Evolutionary conservation across 2,329 filamentous ascomycete species (phyloP).

Genomic region (Verticillium nubilum): DNA sequence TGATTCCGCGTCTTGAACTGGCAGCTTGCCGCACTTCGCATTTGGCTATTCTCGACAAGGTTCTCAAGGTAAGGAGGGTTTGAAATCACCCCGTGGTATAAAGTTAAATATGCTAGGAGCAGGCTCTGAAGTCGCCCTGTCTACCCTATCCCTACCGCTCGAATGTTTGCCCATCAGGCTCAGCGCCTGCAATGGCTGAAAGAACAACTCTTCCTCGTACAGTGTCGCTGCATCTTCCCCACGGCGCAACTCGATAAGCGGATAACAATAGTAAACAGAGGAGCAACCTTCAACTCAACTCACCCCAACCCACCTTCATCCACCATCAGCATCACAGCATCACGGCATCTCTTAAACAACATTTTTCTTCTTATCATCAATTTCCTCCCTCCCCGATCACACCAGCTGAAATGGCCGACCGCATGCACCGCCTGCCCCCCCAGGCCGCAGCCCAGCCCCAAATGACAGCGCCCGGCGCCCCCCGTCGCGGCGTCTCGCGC

Average conservation of each 20-base stretch:
- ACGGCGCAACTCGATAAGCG: constrained; percentile 5
- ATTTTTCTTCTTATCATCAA: background rate
- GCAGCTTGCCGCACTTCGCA: too few relatives aligned
- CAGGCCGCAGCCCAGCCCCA: background rate
- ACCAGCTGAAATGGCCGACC: background rate
- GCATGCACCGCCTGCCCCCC: background rate
- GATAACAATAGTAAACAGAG: constrained; percentile 10
- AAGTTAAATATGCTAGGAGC: too few relatives aligned
- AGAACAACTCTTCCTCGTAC: background rate
- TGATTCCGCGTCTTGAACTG: too few relatives aligned
- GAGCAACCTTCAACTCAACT: background rate
- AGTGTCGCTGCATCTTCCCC: background rate
- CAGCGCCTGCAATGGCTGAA: background rate
- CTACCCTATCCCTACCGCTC: too few relatives aligned
- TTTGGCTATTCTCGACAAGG: too few relatives aligned
- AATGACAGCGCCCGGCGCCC: background rate
- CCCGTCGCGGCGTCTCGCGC: constrained; percentile 33
- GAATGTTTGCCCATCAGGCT: too few relatives aligned
- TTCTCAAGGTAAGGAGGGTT: too few relatives aligned
- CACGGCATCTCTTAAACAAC: too few relatives aligned
- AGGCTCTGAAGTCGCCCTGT: too few relatives aligned
- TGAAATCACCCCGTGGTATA: too few relatives aligned
- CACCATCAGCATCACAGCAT: background rate
- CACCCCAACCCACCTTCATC: background rate
- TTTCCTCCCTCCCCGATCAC: background rate